phyloP scores from a whole-genome alignment of 2,329 filamentous ascomycete genomes.

The Claviceps sp. region DNA sequence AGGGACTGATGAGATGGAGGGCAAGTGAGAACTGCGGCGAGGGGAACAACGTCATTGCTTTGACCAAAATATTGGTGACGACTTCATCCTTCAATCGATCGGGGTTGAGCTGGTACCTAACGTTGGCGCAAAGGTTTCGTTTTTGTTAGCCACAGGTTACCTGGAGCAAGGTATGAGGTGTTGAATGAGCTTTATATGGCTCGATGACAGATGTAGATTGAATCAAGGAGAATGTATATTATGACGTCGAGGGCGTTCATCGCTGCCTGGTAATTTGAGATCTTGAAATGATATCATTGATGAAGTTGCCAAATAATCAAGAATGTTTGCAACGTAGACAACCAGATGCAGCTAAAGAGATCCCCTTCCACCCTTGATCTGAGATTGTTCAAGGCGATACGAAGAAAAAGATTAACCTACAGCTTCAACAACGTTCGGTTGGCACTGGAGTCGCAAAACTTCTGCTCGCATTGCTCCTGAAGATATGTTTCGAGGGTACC shows the following conservation, averaged over 20 bases:
- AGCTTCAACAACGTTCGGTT: conserved; percentile 93
- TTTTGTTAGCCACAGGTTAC: conserved; percentile 1
- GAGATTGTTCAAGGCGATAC: neutral
- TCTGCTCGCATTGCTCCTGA: conserved; percentile 83
- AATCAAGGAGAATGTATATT: conserved; percentile 53
- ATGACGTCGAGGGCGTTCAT: conserved; percentile 17
- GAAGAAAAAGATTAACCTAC: conserved; percentile 47
- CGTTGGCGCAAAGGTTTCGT: neutral
- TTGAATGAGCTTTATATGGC: neutral
- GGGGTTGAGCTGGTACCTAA: conserved; percentile 98
- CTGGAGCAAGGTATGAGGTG: neutral
- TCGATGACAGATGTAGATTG: conserved; percentile 6
- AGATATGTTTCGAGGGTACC: conserved; percentile 90
- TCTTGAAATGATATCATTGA: conserved; percentile 72
- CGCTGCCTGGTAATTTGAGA: conserved; percentile 96
- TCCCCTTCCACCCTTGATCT: neutral
- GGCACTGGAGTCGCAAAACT: conserved; percentile 90
- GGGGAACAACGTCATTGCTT: conserved; percentile 93
- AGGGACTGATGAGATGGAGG: conserved; percentile 82
- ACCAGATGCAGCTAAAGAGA: neutral
- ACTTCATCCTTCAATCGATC: conserved; percentile 94
- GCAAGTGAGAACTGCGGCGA: conserved; percentile 89
- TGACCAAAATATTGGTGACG: conserved; percentile 97
- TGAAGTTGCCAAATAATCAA: conserved; percentile 15
- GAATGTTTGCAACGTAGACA: neutral